Evolutionary conservation across 805 yeast genomes (phyloP).

Genomic region (Grigorovia transvaalensis): DNA sequence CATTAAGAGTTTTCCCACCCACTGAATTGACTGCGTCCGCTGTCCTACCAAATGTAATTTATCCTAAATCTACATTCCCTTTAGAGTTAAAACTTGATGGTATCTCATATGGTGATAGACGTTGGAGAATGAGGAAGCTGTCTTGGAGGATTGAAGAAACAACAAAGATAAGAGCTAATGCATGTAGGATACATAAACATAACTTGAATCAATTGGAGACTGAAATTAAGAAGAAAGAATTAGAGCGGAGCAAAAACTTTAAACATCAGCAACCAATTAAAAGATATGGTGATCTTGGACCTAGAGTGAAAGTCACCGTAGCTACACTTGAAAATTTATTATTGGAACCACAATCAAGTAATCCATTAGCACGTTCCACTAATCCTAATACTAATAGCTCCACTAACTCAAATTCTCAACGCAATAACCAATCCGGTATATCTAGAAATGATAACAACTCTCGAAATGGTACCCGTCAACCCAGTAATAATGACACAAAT

Average conservation of each 20-base stretch:
- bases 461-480: conserved; percentile 4
- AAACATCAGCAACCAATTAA: conserved; percentile 22
- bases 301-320: conserved; percentile 28
- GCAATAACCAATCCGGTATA: not conserved
- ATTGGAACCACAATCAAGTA: conserved; percentile 3
- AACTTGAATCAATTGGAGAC: conserved; percentile 33
- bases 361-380: not conserved
- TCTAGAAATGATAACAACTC: not conserved
- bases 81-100: conserved; percentile 76
- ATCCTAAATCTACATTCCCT: conserved; percentile 79
- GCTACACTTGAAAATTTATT: conserved; percentile 26
- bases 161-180: conserved; percentile 46
- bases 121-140: conserved; percentile 91
- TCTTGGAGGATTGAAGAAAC: conserved; percentile 85
- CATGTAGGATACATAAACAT: conserved; percentile 47
- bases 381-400: not conserved
- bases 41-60: conserved; percentile 76
- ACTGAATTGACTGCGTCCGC: conserved; percentile 84
- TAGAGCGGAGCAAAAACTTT: conserved; percentile 29
- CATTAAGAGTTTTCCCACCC: conserved; percentile 90
- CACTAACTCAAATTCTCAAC: conserved; percentile 7
- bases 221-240: conserved; percentile 23
- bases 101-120: conserved; percentile 41
- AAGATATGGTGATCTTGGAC: conserved; percentile 32
- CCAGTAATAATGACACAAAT: conserved; percentile 11